Conservation (phyloP, 2,329 filamentous ascomycete species). For the Penicillium glabrum region DNA sequence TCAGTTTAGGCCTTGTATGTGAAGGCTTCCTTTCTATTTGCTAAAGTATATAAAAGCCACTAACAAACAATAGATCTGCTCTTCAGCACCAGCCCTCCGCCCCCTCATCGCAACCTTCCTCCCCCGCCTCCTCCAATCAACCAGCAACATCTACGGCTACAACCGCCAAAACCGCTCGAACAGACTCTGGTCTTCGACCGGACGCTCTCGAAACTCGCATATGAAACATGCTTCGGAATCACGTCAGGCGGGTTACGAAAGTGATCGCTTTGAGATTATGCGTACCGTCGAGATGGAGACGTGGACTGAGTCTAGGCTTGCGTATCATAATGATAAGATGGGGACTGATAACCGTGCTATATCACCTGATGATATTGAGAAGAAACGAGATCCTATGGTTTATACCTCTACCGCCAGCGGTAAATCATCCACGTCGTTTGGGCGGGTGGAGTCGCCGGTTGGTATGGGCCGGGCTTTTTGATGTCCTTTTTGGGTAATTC, state of each 20-base stretch:
- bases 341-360: neutral
- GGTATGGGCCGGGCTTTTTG: neutral
- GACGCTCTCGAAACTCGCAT: conserved; percentile 23
- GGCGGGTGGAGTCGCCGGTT: neutral
- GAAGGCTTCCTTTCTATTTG: neutral
- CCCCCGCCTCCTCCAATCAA: conserved; percentile 32
- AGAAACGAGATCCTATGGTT: neutral
- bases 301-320: conserved; percentile 24
- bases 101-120: conserved; percentile 34
- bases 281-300: conserved; percentile 39
- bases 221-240: conserved; percentile 3
- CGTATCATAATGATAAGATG: neutral
- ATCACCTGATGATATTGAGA: neutral
- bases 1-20: conserved; percentile 37
- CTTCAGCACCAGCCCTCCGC: conserved; percentile 37
- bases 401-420: neutral
- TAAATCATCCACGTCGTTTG: neutral
- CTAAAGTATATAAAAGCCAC: neutral
- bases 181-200: conserved; percentile 23
- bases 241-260: conserved; percentile 16
- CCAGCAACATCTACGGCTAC: conserved; percentile 21
- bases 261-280: conserved; percentile 31
- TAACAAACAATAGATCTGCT: conserved; percentile 30
- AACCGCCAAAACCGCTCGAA: conserved; percentile 17
- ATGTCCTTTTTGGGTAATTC: neutral